Base-by-base conservation (phyloP, 192 early-diverging fungal species). In the Mortierella hygrophila region DNA sequence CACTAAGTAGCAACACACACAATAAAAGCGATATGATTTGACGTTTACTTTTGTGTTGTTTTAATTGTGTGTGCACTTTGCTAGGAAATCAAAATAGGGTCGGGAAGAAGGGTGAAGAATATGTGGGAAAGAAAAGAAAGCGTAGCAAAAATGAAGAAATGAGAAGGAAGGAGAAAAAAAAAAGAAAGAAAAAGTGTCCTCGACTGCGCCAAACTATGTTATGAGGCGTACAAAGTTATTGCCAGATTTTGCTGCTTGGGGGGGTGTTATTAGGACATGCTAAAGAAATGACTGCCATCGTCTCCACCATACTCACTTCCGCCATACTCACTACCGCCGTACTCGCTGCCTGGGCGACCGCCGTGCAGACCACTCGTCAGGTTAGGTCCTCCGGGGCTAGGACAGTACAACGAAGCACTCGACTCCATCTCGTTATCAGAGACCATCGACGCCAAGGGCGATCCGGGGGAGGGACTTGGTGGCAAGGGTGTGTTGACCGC, bases 401-500 rank as follows among this genome's bases (percentile, higher is more conserved):
- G 76, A 38, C 84, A 83, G 74, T 90, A 90, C 65, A 90, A n/a
- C 3, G 88, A 89, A 37, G 77, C 41, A 70, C 68, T 84, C 21
- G 79, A 76, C 68, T 90, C 89, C 89, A 90, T 90, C n/a, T 90
- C 89, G 41, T 88, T 87, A 74, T 90, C 89, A 35, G 89, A 88
- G 3, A 86, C 38, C 76, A 88, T 85, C 37, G 83, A 71, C 5
- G 76, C 86, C 86, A 90, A 75, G 18, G 89, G 89, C 42, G 89
- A 90, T 49, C 86, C 89, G 20, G 89, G 89, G 1, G 89, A 88
- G 9, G 90, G 89, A 68, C 91, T 92, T 21, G 90, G 90, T 42
- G 91, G 90, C 55, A 92, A 72, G 2, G 91, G 91, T 11, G 91
- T 92, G 40, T 92, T 92, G 44, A 92, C 80, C 11, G 91, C 91